These are phyloP conservation scores for Andrographis paniculata DNA, from an alignment of 305 asterid species.

Conservation along the genomic window DNA sequence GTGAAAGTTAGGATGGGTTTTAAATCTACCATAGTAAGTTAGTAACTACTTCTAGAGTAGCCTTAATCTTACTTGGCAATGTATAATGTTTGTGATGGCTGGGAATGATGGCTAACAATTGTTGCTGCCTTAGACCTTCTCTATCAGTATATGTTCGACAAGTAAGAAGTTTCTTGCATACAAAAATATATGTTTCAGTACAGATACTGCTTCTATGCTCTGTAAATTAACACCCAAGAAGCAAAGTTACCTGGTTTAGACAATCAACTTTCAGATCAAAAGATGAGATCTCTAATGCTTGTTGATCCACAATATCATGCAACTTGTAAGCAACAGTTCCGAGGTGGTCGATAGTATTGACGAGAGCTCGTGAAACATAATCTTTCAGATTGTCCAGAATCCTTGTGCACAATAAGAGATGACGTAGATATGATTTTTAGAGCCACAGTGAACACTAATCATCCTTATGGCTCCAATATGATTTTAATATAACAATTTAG, in stretches of 20 bases:
- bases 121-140: constrained; percentile 96
- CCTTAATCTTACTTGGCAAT: constrained; percentile 92
- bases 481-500: no score
- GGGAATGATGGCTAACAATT: constrained; percentile 74
- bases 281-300: constrained; percentile 53
- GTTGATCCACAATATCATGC: constrained; percentile 78
- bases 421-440: constrained; percentile 3
- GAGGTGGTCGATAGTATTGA: constrained; percentile 95
- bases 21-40: no score
- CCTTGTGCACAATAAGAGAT: constrained; percentile 33
- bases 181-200: constrained; percentile 22
- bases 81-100: constrained; percentile 97
- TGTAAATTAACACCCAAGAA: constrained; percentile 10
- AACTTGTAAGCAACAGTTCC: constrained; percentile 98
- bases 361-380: constrained; percentile 85
- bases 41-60: no score
- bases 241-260: constrained; percentile 56
- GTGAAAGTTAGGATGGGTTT: no score
- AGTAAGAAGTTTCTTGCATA: constrained; percentile 62
- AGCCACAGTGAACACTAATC: not conserved
- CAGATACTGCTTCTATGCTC: constrained; percentile 14
- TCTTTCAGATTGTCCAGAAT: constrained; percentile 90
- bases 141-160: constrained; percentile 68
- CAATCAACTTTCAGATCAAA: constrained; percentile 61
- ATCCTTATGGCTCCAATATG: no score